These are phyloP conservation scores for Omphalotus guepiniiformis DNA, from an alignment of 768 basidiomycete genomes.

Conservation along the genomic window DNA sequence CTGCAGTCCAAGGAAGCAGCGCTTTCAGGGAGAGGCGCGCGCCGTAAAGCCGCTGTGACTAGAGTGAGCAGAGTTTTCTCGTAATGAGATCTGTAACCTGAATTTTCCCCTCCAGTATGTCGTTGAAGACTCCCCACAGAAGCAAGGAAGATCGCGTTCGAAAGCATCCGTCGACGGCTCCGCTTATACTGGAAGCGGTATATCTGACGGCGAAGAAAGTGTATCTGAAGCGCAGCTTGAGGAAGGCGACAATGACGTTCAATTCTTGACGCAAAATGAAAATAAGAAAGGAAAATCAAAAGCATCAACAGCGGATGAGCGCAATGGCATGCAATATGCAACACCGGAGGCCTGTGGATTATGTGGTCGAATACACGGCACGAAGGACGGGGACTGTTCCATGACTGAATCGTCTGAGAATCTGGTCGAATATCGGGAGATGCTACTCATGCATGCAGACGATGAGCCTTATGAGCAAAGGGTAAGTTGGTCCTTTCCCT, in stretches of 20 bases:
- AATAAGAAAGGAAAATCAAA: slow-evolving; percentile 3
- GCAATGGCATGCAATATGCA: neutral
- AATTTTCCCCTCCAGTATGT: slow-evolving; percentile 20
- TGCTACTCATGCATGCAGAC: slow-evolving; percentile 58
- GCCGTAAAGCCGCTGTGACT: slow-evolving; percentile 62
- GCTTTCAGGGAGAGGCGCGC: slow-evolving; percentile 67
- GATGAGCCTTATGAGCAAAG: slow-evolving; percentile 65
- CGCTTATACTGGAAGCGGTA: slow-evolving; percentile 24
- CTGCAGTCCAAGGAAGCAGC: slow-evolving; percentile 41
- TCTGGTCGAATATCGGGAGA: slow-evolving; percentile 63
- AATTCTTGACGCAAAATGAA: neutral
- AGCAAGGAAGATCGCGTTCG: slow-evolving; percentile 10
- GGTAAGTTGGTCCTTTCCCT: slow-evolving; percentile 32
- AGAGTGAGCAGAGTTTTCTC: slow-evolving; percentile 25
- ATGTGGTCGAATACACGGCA: slow-evolving; percentile 37
- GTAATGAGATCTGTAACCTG: neutral
- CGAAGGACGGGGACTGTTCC: slow-evolving; percentile 42
- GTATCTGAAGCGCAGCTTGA: slow-evolving; percentile 7
- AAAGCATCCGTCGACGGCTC: slow-evolving; percentile 26
- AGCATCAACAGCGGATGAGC: neutral
- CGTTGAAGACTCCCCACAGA: slow-evolving; percentile 13
- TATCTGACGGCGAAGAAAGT: slow-evolving; percentile 3
- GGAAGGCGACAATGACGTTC: neutral
- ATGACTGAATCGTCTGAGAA: slow-evolving; percentile 68
- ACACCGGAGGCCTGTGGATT: slow-evolving; percentile 45